These are phyloP conservation scores for Claviceps purpurea DNA, from an alignment of 2,329 filamentous ascomycete genomes.

Conservation along the genomic window DNA sequence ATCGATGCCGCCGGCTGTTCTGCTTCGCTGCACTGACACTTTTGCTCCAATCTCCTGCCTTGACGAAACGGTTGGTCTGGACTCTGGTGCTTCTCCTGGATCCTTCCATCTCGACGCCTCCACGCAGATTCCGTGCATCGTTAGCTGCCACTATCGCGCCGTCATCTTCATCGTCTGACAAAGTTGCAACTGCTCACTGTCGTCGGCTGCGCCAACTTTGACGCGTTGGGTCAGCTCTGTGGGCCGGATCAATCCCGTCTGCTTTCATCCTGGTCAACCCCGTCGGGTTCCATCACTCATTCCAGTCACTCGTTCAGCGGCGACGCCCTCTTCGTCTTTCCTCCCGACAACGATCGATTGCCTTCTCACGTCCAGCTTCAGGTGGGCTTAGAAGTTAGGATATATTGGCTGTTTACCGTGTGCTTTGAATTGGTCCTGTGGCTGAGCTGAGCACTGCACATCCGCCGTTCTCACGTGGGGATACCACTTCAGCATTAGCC, in stretches of 20 bases:
- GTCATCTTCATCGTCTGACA: neutral
- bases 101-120: neutral
- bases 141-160: neutral
- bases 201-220: neutral
- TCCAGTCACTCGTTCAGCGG: constrained; percentile 4
- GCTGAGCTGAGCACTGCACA: neutral
- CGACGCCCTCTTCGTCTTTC: neutral
- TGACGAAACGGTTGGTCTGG: neutral
- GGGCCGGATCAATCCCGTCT: neutral
- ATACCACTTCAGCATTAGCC: neutral
- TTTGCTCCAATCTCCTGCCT: neutral
- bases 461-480: neutral
- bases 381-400: neutral
- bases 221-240: constrained; percentile 1
- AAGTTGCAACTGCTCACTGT: neutral
- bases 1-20: neutral
- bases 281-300: neutral
- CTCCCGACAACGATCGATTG: neutral
- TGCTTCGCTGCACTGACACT: neutral
- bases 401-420: neutral
- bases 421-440: neutral
- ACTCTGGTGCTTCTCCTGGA: neutral
- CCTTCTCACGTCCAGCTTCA: neutral
- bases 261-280: neutral
- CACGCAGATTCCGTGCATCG: constrained; percentile 1